Base-by-base conservation (phyloP, 2,329 filamentous ascomycete genomes). In the Rutstroemia sp. region DNA sequence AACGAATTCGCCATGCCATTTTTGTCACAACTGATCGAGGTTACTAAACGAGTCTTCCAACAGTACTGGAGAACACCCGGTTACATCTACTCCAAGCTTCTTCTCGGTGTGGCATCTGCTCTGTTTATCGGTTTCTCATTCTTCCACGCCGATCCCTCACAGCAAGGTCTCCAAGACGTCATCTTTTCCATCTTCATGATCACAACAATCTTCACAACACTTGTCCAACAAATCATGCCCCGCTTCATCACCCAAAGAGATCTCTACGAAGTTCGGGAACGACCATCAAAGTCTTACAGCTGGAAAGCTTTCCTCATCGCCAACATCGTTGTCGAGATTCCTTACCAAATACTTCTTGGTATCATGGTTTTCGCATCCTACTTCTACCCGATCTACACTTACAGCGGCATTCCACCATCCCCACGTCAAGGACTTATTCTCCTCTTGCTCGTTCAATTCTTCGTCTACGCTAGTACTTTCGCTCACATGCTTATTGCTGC, bases 391-490 rank as follows among this genome's bases (percentile, higher is more conserved):
- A 80, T 86, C 1, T 70, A 79, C 8, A 83, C 89, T 62, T 85
- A 88, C 17, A 87, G 88, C 10, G 87, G 67, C 2, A 67, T 69
- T 16, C 67, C 66, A 51, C 27, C 61, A 10, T 60, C 60, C 1
- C n/a, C 56, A 9, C 58, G 64, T 12, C 67, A 69, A 57, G 68
- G 77, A 0, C 81, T 94, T 14, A 87, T 92, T 78, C 88, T 92
- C 73, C 76, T 95, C 23, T 83, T 89, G 63, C 74, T 92, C 17
- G 77, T 86, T 63, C 76, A 81, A 63, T 95, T 95, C 78, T 80
- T 92, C 64, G 73, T 95, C 50, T 92, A 91, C 72, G 84, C 87
- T 0, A 88, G 82, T n/a, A 94, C 89, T 2, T 95, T 95, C 68
- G 84, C 88, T 7, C 82, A 89, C 57, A 82, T 92, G 73, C 75